Evolutionary conservation across 768 basidiomycete species (phyloP).

Genomic region (Suillus decipiens): DNA sequence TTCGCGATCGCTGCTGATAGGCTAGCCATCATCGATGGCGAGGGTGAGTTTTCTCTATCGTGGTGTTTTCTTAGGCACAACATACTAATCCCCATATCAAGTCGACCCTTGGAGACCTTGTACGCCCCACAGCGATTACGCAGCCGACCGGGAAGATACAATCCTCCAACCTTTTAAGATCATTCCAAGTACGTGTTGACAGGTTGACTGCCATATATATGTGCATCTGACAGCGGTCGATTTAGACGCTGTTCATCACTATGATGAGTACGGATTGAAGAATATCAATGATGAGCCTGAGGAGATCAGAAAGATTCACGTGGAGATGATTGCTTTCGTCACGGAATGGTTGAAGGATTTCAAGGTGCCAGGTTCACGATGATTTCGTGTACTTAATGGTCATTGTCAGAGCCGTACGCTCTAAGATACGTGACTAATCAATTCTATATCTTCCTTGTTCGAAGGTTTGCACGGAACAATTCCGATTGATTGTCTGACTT

Average conservation of each 20-base stretch:
- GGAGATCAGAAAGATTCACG: conserved; percentile 80
- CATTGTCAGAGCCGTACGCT: background rate
- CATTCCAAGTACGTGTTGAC: conserved; percentile 65
- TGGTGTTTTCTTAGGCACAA: background rate
- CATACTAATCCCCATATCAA: conserved; percentile 24
- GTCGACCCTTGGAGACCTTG: conserved; percentile 92
- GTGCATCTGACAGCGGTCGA: conserved; percentile 7
- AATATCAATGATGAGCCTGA: conserved; percentile 66
- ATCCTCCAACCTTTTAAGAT: conserved; percentile 79
- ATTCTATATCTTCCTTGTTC: background rate
- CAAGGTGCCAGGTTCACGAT: conserved; percentile 11
- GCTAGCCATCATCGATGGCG: conserved; percentile 87
- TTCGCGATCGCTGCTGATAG: conserved; percentile 79
- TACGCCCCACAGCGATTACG: conserved; percentile 79
- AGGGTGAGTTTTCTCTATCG: conserved; percentile 46
- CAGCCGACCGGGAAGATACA: conserved; percentile 69
- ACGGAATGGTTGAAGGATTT: conserved; percentile 65
- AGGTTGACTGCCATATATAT: background rate
- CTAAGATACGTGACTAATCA: background rate
- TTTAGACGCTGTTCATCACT: conserved; percentile 69
- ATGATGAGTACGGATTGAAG: conserved; percentile 71
- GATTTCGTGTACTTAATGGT: background rate
- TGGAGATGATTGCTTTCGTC: conserved; percentile 80
- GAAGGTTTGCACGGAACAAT: background rate
- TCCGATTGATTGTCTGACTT: background rate